Conservation (phyloP, 78 protist genomes). For the Dictyostelium intermedium region DNA sequence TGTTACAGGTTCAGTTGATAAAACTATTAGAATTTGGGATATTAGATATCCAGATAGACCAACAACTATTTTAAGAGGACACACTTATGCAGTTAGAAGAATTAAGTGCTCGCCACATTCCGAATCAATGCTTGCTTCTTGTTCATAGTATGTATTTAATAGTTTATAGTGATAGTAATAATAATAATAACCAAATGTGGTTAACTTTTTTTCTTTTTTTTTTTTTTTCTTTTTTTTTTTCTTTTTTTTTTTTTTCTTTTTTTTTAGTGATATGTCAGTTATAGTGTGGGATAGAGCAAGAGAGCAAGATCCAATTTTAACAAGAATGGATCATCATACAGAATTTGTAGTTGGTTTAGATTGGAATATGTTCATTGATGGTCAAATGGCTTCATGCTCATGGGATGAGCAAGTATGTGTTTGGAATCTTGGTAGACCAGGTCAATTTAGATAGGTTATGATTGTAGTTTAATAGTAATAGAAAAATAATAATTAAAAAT, state of each 20-base stretch:
- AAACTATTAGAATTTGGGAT: constrained; percentile 85
- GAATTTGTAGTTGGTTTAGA: constrained; percentile 90
- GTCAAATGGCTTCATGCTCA: constrained; percentile 82
- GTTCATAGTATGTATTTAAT: constrained; percentile 78
- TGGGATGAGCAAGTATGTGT: constrained; percentile 76
- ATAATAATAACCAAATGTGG: background rate
- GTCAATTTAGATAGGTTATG: background rate
- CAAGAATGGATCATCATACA: constrained; percentile 84
- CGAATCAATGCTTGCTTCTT: constrained; percentile 70
- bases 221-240: background rate
- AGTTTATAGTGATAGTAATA: background rate
- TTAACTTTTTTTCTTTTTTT: background rate
- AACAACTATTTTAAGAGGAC: constrained; percentile 72
- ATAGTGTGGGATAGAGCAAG: constrained; percentile 83
- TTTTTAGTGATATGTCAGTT: constrained; percentile 79
- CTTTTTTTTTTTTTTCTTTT: background rate
- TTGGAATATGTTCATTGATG: constrained; percentile 82
- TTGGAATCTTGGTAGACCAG: constrained; percentile 62
- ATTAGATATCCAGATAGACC: constrained; percentile 79
- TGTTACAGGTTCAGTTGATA: constrained; percentile 87
- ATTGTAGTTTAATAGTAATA: background rate
- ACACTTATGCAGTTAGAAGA: constrained; percentile 84
- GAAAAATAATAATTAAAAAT: background rate
- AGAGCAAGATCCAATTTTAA: constrained; percentile 68
- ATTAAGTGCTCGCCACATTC: constrained; percentile 89